phyloP scores from a whole-genome alignment of 306 rosid species.

The Trifolium repens region DNA sequence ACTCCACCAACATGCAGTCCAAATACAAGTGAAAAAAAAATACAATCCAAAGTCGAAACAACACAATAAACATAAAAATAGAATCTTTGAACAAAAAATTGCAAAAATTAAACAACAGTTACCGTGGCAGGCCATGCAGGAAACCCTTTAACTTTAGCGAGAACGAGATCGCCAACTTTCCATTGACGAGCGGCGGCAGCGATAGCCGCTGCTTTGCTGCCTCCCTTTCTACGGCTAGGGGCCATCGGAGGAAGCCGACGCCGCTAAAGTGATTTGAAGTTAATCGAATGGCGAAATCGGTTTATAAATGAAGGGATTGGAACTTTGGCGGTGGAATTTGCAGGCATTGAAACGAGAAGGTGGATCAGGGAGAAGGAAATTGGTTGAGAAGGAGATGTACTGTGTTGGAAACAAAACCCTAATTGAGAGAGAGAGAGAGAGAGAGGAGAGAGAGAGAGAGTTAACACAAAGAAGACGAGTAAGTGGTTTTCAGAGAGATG shows the following conservation, averaged over 20 bases:
- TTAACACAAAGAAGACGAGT: too few relatives aligned
- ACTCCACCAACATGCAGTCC: conserved; percentile 43
- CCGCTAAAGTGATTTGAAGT: conserved; percentile 47
- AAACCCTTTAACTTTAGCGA: conserved; percentile 92
- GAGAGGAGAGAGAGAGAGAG: conserved; percentile 33
- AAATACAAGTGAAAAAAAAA: conserved; percentile 11
- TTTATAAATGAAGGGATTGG: conserved; percentile 50
- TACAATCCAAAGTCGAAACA: neutral
- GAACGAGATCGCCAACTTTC: conserved; percentile 97
- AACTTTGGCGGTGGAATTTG: conserved; percentile 46
- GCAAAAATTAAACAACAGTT: conserved; percentile 21
- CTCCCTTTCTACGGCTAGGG: conserved; percentile 81
- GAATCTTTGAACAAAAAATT: neutral
- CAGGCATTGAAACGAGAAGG: conserved; percentile 67
- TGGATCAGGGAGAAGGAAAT: conserved; percentile 32
- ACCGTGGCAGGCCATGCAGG: conserved; percentile 99
- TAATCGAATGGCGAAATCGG: conserved; percentile 55
- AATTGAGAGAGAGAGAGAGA: conserved; percentile 40
- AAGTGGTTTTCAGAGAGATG: conserved; percentile 62
- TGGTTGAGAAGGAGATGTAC: neutral
- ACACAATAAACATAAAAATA: neutral
- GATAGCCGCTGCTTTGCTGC: conserved; percentile 73
- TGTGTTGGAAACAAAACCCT: conserved; percentile 44
- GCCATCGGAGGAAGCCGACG: conserved; percentile 60
- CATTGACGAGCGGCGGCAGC: conserved; percentile 90